These are phyloP conservation scores for Vaccinium vitisidaea DNA, from an alignment of 148 eudicot species.

Conservation along the genomic window DNA sequence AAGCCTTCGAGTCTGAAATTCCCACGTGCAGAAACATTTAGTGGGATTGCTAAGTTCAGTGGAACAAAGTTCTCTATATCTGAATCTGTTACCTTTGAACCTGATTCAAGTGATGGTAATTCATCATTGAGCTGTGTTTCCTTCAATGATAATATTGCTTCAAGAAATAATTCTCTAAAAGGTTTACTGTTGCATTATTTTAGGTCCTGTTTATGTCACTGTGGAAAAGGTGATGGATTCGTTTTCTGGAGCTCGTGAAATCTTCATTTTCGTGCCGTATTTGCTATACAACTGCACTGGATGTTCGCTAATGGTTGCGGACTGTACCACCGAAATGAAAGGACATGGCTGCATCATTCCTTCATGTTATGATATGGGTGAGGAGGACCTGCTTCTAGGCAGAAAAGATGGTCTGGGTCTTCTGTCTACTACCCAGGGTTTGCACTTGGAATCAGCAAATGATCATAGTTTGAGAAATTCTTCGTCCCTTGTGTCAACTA, in stretches of 20 bases:
- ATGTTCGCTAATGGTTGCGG: conserved; percentile 55
- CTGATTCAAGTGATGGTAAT: conserved; percentile 60
- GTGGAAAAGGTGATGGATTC: conserved; percentile 86
- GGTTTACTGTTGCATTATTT: conserved; percentile 12
- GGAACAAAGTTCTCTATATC: conserved; percentile 68
- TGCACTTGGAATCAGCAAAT: conserved; percentile 27
- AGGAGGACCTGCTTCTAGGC: conserved; percentile 36
- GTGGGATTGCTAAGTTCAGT: conserved; percentile 64
- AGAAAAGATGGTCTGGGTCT: conserved; percentile 74
- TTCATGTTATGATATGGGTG: conserved; percentile 72
- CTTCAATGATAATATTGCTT: conserved; percentile 1
- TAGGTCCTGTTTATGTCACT: conserved; percentile 67
- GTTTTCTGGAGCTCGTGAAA: conserved; percentile 85
- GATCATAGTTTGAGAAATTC: conserved; percentile 23
- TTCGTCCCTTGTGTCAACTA: conserved; percentile 33
- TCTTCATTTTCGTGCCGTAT: conserved; percentile 79
- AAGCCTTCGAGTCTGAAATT: conserved; percentile 63
- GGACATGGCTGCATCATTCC: conserved; percentile 58
- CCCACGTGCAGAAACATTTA: conserved; percentile 85
- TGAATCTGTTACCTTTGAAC: conserved; percentile 57
- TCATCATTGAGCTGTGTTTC: background rate
- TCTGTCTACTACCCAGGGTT: conserved; percentile 41
- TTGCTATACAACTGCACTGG: conserved; percentile 87
- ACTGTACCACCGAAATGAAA: conserved; percentile 49
- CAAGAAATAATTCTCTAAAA: background rate